Percentiles rank a stretch among this genome's conserved stretches.
Conservation (phyloP, 345 rosid species). For the Nasturtium officinale region DNA sequence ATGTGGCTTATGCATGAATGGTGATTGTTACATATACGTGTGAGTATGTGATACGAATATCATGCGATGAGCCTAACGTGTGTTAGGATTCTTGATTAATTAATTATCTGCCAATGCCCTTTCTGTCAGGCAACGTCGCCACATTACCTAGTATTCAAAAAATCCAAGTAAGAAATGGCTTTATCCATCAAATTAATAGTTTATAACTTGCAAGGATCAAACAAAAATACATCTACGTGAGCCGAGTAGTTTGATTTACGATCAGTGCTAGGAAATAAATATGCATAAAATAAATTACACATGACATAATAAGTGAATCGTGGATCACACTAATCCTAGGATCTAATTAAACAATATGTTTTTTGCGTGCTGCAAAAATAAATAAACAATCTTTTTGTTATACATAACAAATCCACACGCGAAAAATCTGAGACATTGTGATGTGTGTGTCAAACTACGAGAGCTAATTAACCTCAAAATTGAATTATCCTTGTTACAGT, state of each 20-base stretch:
- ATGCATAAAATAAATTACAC: neutral
- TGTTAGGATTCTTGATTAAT: neutral
- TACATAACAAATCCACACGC: too few relatives aligned
- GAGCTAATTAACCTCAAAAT: neutral
- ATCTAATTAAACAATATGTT: neutral
- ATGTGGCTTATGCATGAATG: slow-evolving; percentile 2
- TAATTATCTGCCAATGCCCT: neutral
- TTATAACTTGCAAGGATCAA: neutral
- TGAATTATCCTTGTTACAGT: slow-evolving; percentile 8
- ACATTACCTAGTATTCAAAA: neutral
- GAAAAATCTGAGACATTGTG: neutral
- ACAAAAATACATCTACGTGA: neutral
- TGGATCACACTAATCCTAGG: neutral
- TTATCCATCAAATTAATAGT: neutral
- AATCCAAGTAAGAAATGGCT: too few relatives aligned
- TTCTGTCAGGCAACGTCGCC: neutral
- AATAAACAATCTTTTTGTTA: too few relatives aligned
- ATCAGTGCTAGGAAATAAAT: neutral
- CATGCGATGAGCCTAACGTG: neutral
- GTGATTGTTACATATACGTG: neutral
- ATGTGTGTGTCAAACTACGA: neutral
- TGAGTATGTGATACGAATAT: slow-evolving; percentile 6
- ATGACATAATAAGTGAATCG: neutral
- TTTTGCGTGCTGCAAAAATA: too few relatives aligned
- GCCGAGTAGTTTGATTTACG: neutral